Evolutionary conservation across 805 yeast species (phyloP).

Genomic region (Blastobotrys terrestris): DNA sequence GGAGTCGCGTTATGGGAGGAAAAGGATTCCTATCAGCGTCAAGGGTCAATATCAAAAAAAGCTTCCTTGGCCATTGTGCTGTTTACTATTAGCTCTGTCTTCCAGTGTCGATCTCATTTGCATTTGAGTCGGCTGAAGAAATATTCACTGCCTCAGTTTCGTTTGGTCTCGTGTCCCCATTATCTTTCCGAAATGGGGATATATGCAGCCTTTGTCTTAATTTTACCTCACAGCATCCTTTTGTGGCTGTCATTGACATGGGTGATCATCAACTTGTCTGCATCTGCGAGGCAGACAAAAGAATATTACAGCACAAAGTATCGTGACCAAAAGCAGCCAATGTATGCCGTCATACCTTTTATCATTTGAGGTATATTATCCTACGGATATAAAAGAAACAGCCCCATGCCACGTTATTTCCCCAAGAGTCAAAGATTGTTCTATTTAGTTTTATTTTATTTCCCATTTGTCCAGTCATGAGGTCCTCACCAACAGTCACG

Average conservation of each 20-base stretch:
- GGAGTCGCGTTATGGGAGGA: not conserved
- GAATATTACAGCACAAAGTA: conserved; percentile 34
- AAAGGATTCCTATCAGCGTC: conserved; percentile 1
- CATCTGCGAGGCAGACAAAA: conserved; percentile 45
- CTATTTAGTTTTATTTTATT: no score
- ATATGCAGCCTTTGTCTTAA: conserved; percentile 32
- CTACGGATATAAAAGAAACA: not conserved
- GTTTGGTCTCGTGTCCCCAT: conserved; percentile 50
- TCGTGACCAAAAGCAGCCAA: conserved; percentile 13
- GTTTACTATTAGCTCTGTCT: conserved; percentile 29
- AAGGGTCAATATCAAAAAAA: not conserved
- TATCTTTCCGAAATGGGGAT: conserved; percentile 53
- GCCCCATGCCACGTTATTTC: not conserved
- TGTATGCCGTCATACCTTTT: conserved; percentile 17
- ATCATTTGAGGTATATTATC: conserved; percentile 6
- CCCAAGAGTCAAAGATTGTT: not conserved
- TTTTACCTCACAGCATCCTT: conserved; percentile 15
- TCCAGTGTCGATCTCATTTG: conserved; percentile 45
- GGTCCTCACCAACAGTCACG: conserved; percentile 13
- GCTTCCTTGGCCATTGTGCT: not conserved
- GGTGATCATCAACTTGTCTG: conserved; percentile 39
- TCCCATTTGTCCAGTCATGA: no score
- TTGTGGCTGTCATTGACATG: conserved; percentile 23
- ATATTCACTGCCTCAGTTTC: conserved; percentile 49
- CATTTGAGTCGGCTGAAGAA: conserved; percentile 46